Percentiles rank a stretch among this genome's conserved stretches.
Evolutionary conservation across 345 rosid genomes (phyloP).

Genomic region (Barbarea vulgaris): DNA sequence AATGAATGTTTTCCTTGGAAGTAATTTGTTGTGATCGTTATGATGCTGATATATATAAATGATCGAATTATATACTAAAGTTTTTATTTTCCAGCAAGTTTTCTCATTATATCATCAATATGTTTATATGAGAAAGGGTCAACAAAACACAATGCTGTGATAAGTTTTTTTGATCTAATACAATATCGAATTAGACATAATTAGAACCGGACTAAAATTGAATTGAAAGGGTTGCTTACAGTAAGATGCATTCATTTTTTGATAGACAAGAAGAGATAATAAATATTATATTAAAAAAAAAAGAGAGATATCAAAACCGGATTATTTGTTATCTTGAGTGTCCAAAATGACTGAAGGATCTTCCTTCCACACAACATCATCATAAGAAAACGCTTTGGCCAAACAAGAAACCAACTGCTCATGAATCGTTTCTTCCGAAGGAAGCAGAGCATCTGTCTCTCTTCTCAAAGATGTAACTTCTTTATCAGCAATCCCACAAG

Average conservation of each 20-base stretch:
- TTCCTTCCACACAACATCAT: constrained; percentile 53
- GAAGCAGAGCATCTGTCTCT: constrained; percentile 65
- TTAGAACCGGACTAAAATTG: too few species aligned
- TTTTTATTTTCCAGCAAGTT: too few species aligned
- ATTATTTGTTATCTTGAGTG: constrained; percentile 17
- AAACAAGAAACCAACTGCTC: constrained; percentile 84
- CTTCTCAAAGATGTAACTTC: constrained; percentile 76
- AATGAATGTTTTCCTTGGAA: constrained; percentile 24
- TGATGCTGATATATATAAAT: background rate
- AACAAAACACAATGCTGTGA: too few species aligned
- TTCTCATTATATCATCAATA: too few species aligned
- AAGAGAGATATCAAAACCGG: background rate
- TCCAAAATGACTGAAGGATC: constrained; percentile 39
- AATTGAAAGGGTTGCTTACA: background rate
- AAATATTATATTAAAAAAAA: too few species aligned
- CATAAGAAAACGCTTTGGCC: constrained; percentile 58
- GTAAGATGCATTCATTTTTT: background rate
- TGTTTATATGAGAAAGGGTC: too few species aligned
- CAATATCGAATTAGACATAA: too few species aligned
- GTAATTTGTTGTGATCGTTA: background rate
- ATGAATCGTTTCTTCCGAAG: constrained; percentile 68
- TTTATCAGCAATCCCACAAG: constrained; percentile 90
- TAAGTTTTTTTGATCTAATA: too few species aligned
- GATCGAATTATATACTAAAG: background rate
- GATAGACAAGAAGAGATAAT: background rate